Evolutionary conservation across 2,329 filamentous ascomycete species (phyloP).

Genomic region (Alternaria conjuncta): DNA sequence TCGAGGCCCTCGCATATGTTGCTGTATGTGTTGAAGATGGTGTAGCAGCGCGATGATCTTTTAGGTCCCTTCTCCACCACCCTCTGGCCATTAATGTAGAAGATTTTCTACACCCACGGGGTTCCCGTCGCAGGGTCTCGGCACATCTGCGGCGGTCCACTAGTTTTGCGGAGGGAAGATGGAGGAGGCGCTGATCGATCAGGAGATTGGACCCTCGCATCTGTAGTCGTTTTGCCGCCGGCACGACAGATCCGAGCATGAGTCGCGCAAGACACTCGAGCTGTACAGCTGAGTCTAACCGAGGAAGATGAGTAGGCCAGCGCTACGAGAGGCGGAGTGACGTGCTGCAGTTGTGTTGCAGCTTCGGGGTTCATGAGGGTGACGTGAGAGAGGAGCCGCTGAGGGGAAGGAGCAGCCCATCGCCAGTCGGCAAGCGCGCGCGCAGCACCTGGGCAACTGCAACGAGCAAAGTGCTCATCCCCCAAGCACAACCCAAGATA

Average conservation of each 20-base stretch:
- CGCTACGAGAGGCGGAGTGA: background rate
- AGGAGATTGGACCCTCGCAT: conserved; percentile 16
- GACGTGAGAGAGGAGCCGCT: background rate
- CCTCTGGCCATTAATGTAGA: background rate
- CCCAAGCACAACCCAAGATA: background rate
- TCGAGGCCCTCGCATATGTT: conserved; percentile 1
- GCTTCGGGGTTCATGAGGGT: background rate
- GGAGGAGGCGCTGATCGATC: conserved; percentile 4
- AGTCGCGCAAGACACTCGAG: background rate
- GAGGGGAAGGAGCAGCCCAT: background rate
- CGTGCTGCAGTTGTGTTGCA: background rate
- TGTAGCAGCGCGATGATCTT: conserved; percentile 3
- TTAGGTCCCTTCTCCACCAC: background rate
- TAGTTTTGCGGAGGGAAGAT: conserved; percentile 18
- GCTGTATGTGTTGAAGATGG: background rate
- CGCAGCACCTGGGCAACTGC: background rate
- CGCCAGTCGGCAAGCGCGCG: conserved; percentile 13
- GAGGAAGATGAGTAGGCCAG: background rate
- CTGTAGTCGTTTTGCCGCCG: conserved; percentile 5
- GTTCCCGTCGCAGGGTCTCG: conserved; percentile 14
- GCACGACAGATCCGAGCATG: conserved; percentile 6
- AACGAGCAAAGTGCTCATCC: background rate
- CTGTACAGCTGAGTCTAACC: background rate
- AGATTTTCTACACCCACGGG: conserved; percentile 12
- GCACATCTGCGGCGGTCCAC: conserved; percentile 24